phyloP scores from a whole-genome alignment of 768 basidiomycete genomes.

The Dentipellis sp. region DNA sequence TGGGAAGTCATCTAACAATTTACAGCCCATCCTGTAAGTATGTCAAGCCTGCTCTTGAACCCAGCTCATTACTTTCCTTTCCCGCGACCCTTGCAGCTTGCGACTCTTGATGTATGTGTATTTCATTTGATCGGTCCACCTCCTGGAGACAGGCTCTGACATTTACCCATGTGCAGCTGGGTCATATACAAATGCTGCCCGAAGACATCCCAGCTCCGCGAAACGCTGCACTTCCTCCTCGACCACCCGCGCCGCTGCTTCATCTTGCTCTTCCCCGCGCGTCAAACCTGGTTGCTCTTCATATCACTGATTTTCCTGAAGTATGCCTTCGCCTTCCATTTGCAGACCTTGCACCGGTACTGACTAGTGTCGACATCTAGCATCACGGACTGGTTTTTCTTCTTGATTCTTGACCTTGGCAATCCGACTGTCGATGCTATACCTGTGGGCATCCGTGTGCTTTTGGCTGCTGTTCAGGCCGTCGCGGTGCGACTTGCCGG shows the following conservation, averaged over 20 bases:
- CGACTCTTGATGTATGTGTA: constrained; percentile 31
- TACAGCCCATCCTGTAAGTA: constrained; percentile 28
- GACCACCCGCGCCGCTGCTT: constrained; percentile 93
- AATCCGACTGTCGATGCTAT: constrained; percentile 62
- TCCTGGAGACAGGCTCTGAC: neutral
- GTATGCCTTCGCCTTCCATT: constrained; percentile 31
- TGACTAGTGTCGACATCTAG: constrained; percentile 27
- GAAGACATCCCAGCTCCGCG: constrained; percentile 46
- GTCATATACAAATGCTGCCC: constrained; percentile 50
- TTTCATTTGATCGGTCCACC: too few relatives aligned
- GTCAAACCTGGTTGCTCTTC: constrained; percentile 88
- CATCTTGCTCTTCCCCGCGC: constrained; percentile 81
- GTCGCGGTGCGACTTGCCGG: constrained; percentile 80
- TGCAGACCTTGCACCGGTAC: neutral
- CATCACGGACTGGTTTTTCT: constrained; percentile 79
- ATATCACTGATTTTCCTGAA: constrained; percentile 58
- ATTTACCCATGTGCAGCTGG: constrained; percentile 49
- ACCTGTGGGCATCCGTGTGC: constrained; percentile 58
- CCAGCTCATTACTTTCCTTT: neutral
- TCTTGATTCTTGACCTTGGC: constrained; percentile 82
- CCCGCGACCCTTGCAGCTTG: constrained; percentile 18
- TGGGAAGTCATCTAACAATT: neutral
- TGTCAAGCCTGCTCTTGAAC: neutral
- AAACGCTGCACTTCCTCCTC: constrained; percentile 82
- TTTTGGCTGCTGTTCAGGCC: constrained; percentile 72